A percentile compares a stretch with the other conserved stretches of the same genome.
Evolutionary conservation across 768 basidiomycete genomes (phyloP).

Genomic region (Naganishia friedmannii): DNA sequence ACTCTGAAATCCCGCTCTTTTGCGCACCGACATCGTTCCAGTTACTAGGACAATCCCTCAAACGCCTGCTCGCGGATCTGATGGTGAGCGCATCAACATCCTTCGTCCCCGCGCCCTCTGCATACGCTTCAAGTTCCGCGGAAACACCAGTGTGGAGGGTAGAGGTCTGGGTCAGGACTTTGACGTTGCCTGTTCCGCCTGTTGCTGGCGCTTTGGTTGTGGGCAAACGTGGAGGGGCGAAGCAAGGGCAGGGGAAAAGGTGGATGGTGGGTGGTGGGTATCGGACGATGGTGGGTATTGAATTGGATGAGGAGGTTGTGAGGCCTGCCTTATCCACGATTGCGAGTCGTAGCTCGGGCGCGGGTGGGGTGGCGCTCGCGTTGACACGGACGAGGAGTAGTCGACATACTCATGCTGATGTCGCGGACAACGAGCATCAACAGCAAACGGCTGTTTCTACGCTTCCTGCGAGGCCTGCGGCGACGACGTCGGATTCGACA

Average conservation of each 20-base stretch:
- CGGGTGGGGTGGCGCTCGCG: neutral
- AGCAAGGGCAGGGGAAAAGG: neutral
- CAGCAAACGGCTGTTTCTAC: neutral
- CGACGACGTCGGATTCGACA: constrained; percentile 3
- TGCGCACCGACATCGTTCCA: constrained; percentile 15
- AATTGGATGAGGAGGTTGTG: constrained; percentile 8
- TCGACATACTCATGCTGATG: neutral
- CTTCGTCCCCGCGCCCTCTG: neutral
- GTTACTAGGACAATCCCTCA: constrained; percentile 1
- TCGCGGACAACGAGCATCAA: no score
- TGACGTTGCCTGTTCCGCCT: constrained; percentile 7
- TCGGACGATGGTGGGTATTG: constrained; percentile 21
- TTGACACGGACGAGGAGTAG: neutral
- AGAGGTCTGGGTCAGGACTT: constrained; percentile 9
- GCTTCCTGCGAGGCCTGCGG: neutral
- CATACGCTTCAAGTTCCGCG: neutral
- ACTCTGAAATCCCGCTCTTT: constrained; percentile 1
- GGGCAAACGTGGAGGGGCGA: no score
- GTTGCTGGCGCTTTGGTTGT: neutral
- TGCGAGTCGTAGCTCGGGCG: neutral
- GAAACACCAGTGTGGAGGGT: neutral
- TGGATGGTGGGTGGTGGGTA: constrained; percentile 11
- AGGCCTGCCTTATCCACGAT: neutral
- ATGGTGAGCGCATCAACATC: neutral
- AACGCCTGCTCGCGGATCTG: constrained; percentile 14